Percentiles rank a stretch among this genome's conserved stretches.
Conservation (phyloP, 1,139 yeast species). For the Schwanniomyces etchellsii region DNA sequence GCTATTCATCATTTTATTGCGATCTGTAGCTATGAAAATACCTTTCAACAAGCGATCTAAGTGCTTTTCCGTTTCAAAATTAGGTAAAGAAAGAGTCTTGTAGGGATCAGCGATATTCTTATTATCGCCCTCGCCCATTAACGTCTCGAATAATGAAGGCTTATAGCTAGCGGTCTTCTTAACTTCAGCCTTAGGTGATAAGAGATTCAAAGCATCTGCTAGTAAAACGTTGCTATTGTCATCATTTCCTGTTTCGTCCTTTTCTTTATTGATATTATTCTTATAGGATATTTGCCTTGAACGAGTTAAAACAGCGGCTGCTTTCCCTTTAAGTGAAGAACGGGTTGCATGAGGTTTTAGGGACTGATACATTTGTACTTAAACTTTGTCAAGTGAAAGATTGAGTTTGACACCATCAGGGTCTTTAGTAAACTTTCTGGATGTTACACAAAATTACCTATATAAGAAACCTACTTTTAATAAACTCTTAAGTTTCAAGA, state of each 20-base stretch:
- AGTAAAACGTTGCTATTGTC: conserved; percentile 19
- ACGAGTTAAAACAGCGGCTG: not conserved
- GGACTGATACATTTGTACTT: too few relatives aligned
- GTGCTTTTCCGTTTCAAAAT: conserved; percentile 5
- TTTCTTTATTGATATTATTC: not conserved
- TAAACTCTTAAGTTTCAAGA: conserved; percentile 8
- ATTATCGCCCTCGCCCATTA: conserved; percentile 23
- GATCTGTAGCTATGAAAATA: conserved; percentile 3
- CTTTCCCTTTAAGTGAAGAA: too few relatives aligned
- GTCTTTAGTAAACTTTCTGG: too few relatives aligned
- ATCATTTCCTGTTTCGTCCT: not conserved
- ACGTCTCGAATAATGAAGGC: conserved; percentile 32
- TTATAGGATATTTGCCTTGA: not conserved
- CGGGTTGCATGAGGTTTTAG: too few relatives aligned
- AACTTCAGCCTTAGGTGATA: conserved; percentile 16
- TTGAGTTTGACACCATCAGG: too few relatives aligned
- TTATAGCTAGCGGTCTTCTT: conserved; percentile 13
- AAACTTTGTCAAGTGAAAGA: too few relatives aligned
- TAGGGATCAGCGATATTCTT: conserved; percentile 6
- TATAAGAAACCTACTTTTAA: too few relatives aligned
- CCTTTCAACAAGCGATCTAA: conserved; percentile 7
- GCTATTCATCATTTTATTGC: conserved; percentile 7
- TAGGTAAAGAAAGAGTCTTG: conserved; percentile 5
- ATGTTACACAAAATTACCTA: too few relatives aligned
- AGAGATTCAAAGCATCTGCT: conserved; percentile 37